A percentile compares a stretch with the other conserved stretches of the same genome.
phyloP scores from a whole-genome alignment of 2,329 filamentous ascomycete genomes.

The Pyricularia grisea region DNA sequence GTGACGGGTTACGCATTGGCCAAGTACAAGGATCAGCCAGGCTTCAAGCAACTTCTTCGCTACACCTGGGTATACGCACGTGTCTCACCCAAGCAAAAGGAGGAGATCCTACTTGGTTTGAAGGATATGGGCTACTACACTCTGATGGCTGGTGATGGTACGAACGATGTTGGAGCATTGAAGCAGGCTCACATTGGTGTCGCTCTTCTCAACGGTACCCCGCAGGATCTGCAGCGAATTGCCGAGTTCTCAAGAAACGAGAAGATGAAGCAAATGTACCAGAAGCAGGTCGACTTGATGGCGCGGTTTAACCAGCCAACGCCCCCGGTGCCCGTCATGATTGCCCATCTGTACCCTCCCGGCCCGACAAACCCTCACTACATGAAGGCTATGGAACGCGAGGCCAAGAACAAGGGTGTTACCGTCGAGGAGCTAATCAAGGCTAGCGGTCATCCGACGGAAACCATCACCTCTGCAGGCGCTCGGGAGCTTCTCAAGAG shows the following conservation, averaged over 20 bases:
- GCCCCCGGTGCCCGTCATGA: slow-evolving; percentile 85
- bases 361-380: slow-evolving; percentile 91
- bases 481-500: slow-evolving; percentile 49
- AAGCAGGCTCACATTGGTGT: slow-evolving; percentile 98
- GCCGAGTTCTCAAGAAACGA: slow-evolving; percentile 88
- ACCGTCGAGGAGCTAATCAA: slow-evolving; percentile 48
- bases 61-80: slow-evolving; percentile 97
- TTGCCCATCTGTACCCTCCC: slow-evolving; percentile 90
- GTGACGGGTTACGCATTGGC: slow-evolving; percentile 89
- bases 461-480: slow-evolving; percentile 58
- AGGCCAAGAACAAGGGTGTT: slow-evolving; percentile 70
- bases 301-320: slow-evolving; percentile 86
- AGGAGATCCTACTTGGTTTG: slow-evolving; percentile 92
- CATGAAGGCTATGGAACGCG: slow-evolving; percentile 79
- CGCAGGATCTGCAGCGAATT: slow-evolving; percentile 83
- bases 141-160: slow-evolving; percentile 96
- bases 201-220: slow-evolving; percentile 88
- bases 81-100: slow-evolving; percentile 97
- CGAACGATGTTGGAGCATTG: slow-evolving; percentile 93
- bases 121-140: slow-evolving; percentile 98
- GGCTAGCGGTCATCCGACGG: slow-evolving; percentile 41
- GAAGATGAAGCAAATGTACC: slow-evolving; percentile 97
- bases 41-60: slow-evolving; percentile 68
- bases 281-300: slow-evolving; percentile 91
- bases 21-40: slow-evolving; percentile 75